Conservation (phyloP, 2,329 filamentous ascomycete species). For the Bipolaris gigantea region DNA sequence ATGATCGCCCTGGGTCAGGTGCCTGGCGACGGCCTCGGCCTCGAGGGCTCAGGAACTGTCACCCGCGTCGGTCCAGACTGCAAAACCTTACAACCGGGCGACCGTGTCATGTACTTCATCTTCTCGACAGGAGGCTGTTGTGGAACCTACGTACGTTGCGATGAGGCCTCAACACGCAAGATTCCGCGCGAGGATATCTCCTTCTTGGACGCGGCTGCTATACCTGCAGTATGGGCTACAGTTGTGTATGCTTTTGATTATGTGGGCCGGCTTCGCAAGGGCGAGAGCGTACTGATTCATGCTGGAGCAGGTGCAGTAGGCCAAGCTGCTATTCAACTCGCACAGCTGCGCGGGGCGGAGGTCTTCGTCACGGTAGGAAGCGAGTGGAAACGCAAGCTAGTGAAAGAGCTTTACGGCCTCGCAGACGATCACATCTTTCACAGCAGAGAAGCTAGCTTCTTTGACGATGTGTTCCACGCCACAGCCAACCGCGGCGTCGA, state of each 20-base stretch:
- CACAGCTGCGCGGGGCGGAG: constrained; percentile 18
- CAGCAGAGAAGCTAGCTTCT: constrained; percentile 34
- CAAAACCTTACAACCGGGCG: constrained; percentile 4
- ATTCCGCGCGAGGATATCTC: constrained; percentile 8
- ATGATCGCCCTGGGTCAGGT: constrained; percentile 10
- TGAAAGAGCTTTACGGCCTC: constrained; percentile 25
- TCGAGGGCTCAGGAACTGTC: constrained; percentile 20
- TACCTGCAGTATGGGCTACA: constrained; percentile 15
- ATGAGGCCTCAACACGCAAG: constrained; percentile 4
- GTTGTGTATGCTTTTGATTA: constrained; percentile 27
- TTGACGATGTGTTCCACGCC: constrained; percentile 19
- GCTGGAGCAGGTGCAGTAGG: constrained; percentile 27
- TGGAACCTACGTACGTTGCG: constrained; percentile 10
- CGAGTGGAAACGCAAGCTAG: constrained; percentile 10
- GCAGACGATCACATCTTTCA: constrained; percentile 38
- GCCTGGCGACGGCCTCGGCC: constrained; percentile 7
- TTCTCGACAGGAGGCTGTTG: constrained; percentile 10
- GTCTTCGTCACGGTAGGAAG: constrained; percentile 24
- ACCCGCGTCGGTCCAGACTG: constrained; percentile 9
- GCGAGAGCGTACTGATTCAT: constrained; percentile 37
- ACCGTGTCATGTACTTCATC: constrained; percentile 13
- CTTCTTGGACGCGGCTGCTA: constrained; percentile 16
- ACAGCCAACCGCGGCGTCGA: constrained; percentile 40
- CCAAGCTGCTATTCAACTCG: constrained; percentile 28
- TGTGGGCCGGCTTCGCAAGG: constrained; percentile 26